These are phyloP conservation scores for Colletotrichum siamense DNA, from an alignment of 2,329 filamentous ascomycete species.

Conservation along the genomic window DNA sequence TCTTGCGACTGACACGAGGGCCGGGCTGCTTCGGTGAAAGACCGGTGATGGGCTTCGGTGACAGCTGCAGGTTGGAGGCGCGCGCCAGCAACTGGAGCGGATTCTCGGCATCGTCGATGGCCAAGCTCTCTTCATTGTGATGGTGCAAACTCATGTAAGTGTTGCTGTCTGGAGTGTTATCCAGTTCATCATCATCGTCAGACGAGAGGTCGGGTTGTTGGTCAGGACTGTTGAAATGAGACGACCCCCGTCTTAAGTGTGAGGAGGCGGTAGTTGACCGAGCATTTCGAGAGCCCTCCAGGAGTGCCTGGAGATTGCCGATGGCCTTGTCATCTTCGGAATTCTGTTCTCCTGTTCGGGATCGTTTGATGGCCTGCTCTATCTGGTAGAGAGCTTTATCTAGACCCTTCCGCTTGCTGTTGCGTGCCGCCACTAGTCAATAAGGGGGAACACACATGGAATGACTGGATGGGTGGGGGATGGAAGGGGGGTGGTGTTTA, in stretches of 20 bases:
- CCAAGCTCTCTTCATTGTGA: slow-evolving; percentile 54
- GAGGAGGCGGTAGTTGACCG: slow-evolving; percentile 25
- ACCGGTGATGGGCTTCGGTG: slow-evolving; percentile 37
- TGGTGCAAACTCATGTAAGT: slow-evolving; percentile 27
- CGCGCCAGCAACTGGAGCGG: slow-evolving; percentile 75
- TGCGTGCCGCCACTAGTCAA: neutral
- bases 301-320: slow-evolving; percentile 45
- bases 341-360: slow-evolving; percentile 49
- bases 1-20: slow-evolving; percentile 18
- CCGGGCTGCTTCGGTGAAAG: slow-evolving; percentile 20
- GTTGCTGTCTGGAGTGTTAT: slow-evolving; percentile 28
- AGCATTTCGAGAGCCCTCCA: slow-evolving; percentile 32
- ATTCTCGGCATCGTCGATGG: slow-evolving; percentile 77
- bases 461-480: neutral
- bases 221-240: slow-evolving; percentile 23
- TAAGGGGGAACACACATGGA: slow-evolving; percentile 18
- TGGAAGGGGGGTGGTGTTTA: neutral
- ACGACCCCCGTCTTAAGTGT: slow-evolving; percentile 15
- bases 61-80: slow-evolving; percentile 72
- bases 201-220: slow-evolving; percentile 35
- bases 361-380: slow-evolving; percentile 69
- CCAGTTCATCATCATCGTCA: slow-evolving; percentile 36
- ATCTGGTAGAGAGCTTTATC: slow-evolving; percentile 79
- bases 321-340: slow-evolving; percentile 52
- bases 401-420: slow-evolving; percentile 74